phyloP scores from a whole-genome alignment of 2,329 filamentous ascomycete genomes.

The Metarhizium humberi region DNA sequence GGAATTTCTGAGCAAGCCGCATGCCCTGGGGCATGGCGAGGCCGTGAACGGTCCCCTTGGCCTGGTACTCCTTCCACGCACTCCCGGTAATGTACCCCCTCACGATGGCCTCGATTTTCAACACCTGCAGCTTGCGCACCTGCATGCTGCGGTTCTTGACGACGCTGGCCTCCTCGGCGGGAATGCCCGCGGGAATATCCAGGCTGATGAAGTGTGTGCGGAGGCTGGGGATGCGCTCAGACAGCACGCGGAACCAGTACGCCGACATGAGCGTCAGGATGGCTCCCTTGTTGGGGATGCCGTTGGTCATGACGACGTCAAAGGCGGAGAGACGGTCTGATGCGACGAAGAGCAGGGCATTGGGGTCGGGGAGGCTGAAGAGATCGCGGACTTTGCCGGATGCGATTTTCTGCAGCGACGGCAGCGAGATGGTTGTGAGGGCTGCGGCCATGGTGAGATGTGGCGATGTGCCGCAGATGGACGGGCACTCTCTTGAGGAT shows the following conservation, averaged over 20 bases:
- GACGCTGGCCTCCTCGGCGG: conserved; percentile 34
- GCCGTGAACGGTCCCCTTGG: conserved; percentile 70
- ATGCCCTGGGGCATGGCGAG: conserved; percentile 60
- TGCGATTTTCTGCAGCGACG: conserved; percentile 25
- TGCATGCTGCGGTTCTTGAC: conserved; percentile 64
- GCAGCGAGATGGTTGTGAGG: conserved; percentile 19
- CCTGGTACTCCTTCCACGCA: conserved; percentile 68
- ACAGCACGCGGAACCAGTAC: conserved; percentile 45
- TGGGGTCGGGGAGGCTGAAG: conserved; percentile 55
- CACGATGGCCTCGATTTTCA: conserved; percentile 35
- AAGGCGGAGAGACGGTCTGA: conserved; percentile 92
- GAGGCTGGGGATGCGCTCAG: conserved; percentile 34
- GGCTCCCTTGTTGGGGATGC: conserved; percentile 43
- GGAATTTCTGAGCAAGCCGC: conserved; percentile 60
- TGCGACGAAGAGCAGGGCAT: conserved; percentile 69
- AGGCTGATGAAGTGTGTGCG: conserved; percentile 44
- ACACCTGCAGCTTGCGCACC: conserved; percentile 44
- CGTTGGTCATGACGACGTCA: conserved; percentile 80
- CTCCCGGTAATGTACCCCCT: conserved; percentile 83
- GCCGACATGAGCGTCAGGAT: conserved; percentile 36
- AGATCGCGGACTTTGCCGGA: conserved; percentile 71
- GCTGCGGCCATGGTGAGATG: conserved; percentile 8
- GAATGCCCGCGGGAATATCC: conserved; percentile 22
- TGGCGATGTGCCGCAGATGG: too few species aligned
- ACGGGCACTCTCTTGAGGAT: too few species aligned